Evolutionary conservation across 2,329 filamentous ascomycete genomes (phyloP).

Genomic region (Aureobasidium sp.): DNA sequence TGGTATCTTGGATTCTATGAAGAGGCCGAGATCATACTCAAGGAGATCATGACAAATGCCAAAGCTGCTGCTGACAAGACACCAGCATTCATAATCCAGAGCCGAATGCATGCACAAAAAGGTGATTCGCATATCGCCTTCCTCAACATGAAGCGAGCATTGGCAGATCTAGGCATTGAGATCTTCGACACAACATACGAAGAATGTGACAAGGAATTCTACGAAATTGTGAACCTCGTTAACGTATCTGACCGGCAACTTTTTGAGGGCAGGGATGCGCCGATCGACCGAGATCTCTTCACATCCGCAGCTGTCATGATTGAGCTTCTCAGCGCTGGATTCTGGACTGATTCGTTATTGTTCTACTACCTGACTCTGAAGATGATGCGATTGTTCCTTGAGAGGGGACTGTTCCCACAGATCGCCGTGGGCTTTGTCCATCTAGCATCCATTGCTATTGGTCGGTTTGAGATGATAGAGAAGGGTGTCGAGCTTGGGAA

Average conservation of each 20-base stretch:
- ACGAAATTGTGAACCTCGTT: constrained; percentile 31
- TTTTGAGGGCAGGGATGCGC: constrained; percentile 36
- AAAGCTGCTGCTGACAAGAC: constrained; percentile 70
- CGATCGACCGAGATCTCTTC: constrained; percentile 45
- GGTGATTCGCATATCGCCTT: constrained; percentile 66
- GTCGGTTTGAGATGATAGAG: constrained; percentile 62
- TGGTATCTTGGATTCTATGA: constrained; percentile 67
- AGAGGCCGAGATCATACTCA: constrained; percentile 60
- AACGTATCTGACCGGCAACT: constrained; percentile 29
- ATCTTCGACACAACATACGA: constrained; percentile 62
- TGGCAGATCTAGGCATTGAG: constrained; percentile 59
- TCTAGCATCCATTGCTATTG: constrained; percentile 57
- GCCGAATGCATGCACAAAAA: constrained; percentile 65
- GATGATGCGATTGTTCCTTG: constrained; percentile 59
- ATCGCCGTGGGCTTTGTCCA: constrained; percentile 61
- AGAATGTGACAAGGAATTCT: constrained; percentile 69
- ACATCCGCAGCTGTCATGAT: constrained; percentile 62
- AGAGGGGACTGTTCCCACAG: constrained; percentile 58
- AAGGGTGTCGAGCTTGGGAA: constrained; percentile 58
- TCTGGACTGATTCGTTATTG: constrained; percentile 64
- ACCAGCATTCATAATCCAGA: constrained; percentile 74
- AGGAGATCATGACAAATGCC: constrained; percentile 61
- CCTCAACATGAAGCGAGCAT: constrained; percentile 59
- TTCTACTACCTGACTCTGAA: constrained; percentile 64
- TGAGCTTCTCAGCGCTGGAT: constrained; percentile 61